Evolutionary conservation across 129 eudicot genomes (phyloP), one percentile per base, ranked within the genome.

Genomic region (Gnaphalium uliginosum): DNA sequence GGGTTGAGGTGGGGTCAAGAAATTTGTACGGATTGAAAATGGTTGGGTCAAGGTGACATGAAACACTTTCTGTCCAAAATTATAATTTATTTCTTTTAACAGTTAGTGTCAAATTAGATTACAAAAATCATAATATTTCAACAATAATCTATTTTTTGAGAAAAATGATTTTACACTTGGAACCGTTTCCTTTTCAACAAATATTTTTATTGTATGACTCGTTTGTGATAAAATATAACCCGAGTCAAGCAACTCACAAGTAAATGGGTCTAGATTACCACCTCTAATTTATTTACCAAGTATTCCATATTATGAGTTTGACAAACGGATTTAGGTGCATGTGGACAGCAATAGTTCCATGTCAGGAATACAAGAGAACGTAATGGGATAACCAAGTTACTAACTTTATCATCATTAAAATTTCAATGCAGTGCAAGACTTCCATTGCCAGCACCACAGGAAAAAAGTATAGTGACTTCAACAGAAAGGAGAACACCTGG

Each of bases 381-480:
- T 35, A 61, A 69, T 30, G 8, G 48, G 26, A 62, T 35, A 41
- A 21, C 25, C 23, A 79, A 65, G 46, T 65, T 14, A 33, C 35
- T 60, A 58, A 78, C 54, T 33, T 22, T 41, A 43, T 58, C 56
- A 76, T 76, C 79, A 62, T 73, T 62, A 6, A 74, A 69, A 11
- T 67, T 30, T 22, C 15, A 57, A 68, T 76, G 81, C 88, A 95
- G 99, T 86, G 96, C 97, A 73, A 87, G 99, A 76, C 97, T 95
- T 68, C 78, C 97, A n/a, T 87, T 95, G 50, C 99, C 99, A 71
- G 95, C 90, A 48, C 89, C 96, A 50, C 92, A 87, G 74, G 99
- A 89, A 25, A 95, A 77, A 89, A 79, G 92, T 75, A 81, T 95
- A 14, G 85, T 87, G 70, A 75, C 73, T 57, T 74, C 83, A 66